phyloP scores from a whole-genome alignment of 1,284 basidiomycete genomes.

The Cutaneotrichosporon dermatis region DNA sequence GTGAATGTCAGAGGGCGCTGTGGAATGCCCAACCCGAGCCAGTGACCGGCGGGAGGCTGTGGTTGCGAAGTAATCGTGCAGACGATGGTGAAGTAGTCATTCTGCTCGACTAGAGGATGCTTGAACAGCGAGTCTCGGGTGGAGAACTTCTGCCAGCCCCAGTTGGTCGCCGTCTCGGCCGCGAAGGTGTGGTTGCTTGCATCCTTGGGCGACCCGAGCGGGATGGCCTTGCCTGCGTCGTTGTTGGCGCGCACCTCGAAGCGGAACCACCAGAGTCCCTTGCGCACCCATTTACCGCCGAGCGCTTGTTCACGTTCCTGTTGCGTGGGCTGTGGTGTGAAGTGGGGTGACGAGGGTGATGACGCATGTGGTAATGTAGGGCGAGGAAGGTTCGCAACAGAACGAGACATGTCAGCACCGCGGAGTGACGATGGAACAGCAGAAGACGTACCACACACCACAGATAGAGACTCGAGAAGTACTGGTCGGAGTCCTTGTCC shows the following conservation, averaged over 20 bases:
- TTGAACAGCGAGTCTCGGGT: conserved; percentile 69
- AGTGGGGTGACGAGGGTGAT: not conserved
- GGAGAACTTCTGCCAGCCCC: conserved; percentile 76
- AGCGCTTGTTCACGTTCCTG: conserved; percentile 65
- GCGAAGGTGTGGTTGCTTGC: conserved; percentile 79
- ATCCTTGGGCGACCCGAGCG: conserved; percentile 59
- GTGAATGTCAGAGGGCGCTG: not conserved
- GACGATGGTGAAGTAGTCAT: conserved; percentile 65
- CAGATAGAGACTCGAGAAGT: conserved; percentile 68
- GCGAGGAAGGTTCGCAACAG: too few species aligned
- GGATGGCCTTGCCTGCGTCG: conserved; percentile 26
- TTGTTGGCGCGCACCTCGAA: conserved; percentile 66
- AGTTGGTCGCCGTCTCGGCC: conserved; percentile 68
- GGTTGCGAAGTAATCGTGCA: conserved; percentile 73
- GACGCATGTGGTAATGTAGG: not conserved
- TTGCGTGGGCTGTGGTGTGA: conserved; percentile 55
- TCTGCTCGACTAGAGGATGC: conserved; percentile 55
- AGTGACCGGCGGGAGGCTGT: conserved; percentile 54
- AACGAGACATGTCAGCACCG: too few species aligned
- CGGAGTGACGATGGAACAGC: not conserved
- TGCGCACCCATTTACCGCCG: conserved; percentile 71
- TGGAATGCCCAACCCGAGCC: conserved; percentile 39
- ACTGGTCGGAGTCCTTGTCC: conserved; percentile 35
- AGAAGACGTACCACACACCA: conserved; percentile 64
- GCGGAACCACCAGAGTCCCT: conserved; percentile 74